These are phyloP conservation scores for Cutaneotrichosporon cavernicola DNA, from an alignment of 1,284 basidiomycete genomes.

Conservation along the genomic window DNA sequence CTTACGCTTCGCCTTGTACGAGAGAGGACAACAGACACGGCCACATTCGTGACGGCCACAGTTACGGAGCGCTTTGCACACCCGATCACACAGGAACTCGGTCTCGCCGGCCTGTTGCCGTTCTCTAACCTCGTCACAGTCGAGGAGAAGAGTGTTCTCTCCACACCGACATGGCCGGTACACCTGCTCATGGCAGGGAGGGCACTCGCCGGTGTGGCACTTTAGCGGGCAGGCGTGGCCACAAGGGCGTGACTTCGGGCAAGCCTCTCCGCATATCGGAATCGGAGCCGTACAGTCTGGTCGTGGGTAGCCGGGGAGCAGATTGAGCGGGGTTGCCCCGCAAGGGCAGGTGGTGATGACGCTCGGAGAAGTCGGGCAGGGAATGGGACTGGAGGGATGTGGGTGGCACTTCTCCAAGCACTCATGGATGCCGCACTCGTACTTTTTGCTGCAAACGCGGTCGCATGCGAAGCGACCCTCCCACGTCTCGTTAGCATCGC, in stretches of 20 bases:
- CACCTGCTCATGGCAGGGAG: slow-evolving; percentile 68
- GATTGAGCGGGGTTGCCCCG: slow-evolving; percentile 62
- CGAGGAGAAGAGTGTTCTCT: slow-evolving; percentile 60
- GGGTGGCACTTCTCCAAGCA: slow-evolving; percentile 70
- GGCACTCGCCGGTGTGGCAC: slow-evolving; percentile 60
- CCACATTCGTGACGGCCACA: slow-evolving; percentile 82
- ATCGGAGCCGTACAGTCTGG: slow-evolving; percentile 68
- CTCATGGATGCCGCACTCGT: slow-evolving; percentile 71
- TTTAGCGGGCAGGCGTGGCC: slow-evolving; percentile 66
- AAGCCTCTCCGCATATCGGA: slow-evolving; percentile 70
- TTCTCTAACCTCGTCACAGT: slow-evolving; percentile 53
- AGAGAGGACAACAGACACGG: slow-evolving; percentile 79
- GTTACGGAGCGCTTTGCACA: slow-evolving; percentile 67
- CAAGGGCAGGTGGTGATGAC: slow-evolving; percentile 75
- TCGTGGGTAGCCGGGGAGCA: slow-evolving; percentile 56
- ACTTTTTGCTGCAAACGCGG: slow-evolving; percentile 63
- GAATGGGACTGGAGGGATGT: slow-evolving; percentile 60
- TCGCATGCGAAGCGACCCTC: slow-evolving; percentile 69
- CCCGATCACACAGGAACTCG: slow-evolving; percentile 73
- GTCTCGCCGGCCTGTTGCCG: slow-evolving; percentile 45
- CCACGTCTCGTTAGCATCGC: slow-evolving; percentile 57
- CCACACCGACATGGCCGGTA: slow-evolving; percentile 78
- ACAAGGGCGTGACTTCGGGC: slow-evolving; percentile 67
- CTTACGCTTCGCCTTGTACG: slow-evolving; percentile 65
- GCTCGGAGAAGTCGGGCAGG: slow-evolving; percentile 72